These are phyloP conservation scores for Backusella tuberculispora DNA, from an alignment of 192 early-diverging fungal species.

Conservation along the genomic window DNA sequence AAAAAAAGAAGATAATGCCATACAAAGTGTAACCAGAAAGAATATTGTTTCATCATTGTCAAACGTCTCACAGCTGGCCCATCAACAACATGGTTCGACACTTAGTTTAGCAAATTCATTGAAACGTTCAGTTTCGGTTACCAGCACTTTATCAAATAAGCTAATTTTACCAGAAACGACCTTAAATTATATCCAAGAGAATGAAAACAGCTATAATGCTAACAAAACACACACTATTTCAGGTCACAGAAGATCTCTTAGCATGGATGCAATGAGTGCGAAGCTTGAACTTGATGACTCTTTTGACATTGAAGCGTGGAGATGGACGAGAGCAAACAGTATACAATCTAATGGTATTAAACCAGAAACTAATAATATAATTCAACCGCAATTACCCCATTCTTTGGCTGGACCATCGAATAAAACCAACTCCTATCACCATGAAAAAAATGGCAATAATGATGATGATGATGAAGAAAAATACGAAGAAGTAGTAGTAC, in stretches of 20 bases:
- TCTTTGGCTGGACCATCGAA: slow-evolving; percentile 14
- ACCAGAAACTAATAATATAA: neutral
- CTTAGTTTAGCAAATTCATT: slow-evolving; percentile 13
- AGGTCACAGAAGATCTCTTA: neutral
- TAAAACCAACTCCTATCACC: neutral
- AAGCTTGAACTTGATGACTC: slow-evolving; percentile 10
- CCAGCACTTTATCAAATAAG: neutral
- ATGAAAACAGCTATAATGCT: neutral
- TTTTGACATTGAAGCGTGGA: neutral
- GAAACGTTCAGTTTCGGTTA: slow-evolving; percentile 8
- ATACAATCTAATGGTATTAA: neutral
- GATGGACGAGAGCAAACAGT: neutral
- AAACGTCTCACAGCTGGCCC: neutral
- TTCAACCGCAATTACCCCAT: neutral
- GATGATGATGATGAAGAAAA: too few relatives aligned
- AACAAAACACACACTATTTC: neutral
- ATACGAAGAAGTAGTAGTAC: neutral
- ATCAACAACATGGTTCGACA: neutral
- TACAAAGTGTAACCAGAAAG: neutral
- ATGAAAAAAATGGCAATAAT: neutral
- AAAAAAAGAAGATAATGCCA: neutral
- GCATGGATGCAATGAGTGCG: slow-evolving; percentile 8
- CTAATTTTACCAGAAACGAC: neutral
- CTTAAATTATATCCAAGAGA: neutral
- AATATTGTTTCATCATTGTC: neutral